phyloP scores from a whole-genome alignment of 1,139 yeast species.

The Chernovozyma aurita region DNA sequence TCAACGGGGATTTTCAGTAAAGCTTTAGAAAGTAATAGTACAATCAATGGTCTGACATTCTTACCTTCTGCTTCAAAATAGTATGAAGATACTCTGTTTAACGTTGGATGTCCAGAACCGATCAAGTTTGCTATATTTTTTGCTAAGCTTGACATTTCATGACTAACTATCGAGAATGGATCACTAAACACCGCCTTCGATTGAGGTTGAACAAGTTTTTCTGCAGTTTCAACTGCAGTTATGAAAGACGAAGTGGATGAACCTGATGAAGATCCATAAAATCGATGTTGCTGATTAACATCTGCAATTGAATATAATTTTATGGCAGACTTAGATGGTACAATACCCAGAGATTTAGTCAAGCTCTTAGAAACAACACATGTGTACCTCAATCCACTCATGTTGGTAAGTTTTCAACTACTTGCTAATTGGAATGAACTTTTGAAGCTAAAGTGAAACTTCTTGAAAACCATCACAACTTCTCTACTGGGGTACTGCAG shows the following conservation, averaged over 20 bases:
- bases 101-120: constrained; percentile 91
- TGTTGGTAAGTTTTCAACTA: neutral
- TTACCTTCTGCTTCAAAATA: constrained; percentile 96
- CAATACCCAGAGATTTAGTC: neutral
- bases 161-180: constrained; percentile 89
- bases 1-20: constrained; percentile 70
- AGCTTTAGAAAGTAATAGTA: constrained; percentile 77
- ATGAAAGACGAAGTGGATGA: constrained; percentile 2
- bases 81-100: constrained; percentile 85
- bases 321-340: neutral
- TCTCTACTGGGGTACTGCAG: too few relatives aligned
- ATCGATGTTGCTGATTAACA: neutral
- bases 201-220: constrained; percentile 73
- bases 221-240: constrained; percentile 74
- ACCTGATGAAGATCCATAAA: neutral
- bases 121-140: constrained; percentile 79
- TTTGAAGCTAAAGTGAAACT: too few relatives aligned
- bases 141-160: constrained; percentile 89
- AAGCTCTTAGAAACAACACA: neutral
- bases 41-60: constrained; percentile 89
- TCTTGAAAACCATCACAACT: too few relatives aligned
- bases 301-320: neutral
- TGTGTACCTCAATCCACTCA: constrained; percentile 1
- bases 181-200: constrained; percentile 51
- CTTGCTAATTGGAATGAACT: too few relatives aligned